Evolutionary conservation across 2,329 filamentous ascomycete species (phyloP).

Genomic region (Fusarium luffae): DNA sequence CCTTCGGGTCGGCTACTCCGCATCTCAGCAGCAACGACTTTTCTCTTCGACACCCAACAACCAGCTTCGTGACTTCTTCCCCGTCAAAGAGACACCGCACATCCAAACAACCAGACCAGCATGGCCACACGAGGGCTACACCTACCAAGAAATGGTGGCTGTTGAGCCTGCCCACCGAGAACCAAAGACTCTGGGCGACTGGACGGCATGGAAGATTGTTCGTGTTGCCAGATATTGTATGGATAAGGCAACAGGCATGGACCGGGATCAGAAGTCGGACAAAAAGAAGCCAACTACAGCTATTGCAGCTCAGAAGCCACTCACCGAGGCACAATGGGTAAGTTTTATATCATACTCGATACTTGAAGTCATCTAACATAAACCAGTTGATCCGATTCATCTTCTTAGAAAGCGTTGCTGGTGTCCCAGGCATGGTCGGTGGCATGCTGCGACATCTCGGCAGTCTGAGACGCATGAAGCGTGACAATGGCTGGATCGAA

Average conservation of each 20-base stretch:
- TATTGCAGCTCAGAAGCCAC: conserved; percentile 63
- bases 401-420: conserved; percentile 94
- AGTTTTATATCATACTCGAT: conserved; percentile 29
- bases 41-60: conserved; percentile 63
- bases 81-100: conserved; percentile 67
- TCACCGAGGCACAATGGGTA: conserved; percentile 88
- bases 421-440: conserved; percentile 96
- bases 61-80: conserved; percentile 70
- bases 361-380: conserved; percentile 24
- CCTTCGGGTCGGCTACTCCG: conserved; percentile 27
- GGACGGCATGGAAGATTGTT: conserved; percentile 80
- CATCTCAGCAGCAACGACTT: conserved; percentile 35
- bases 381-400: conserved; percentile 79
- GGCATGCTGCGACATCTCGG: conserved; percentile 92
- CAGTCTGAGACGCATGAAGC: conserved; percentile 84
- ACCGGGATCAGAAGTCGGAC: conserved; percentile 76
- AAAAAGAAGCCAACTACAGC: conserved; percentile 67
- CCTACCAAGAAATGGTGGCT: conserved; percentile 79
- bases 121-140: conserved; percentile 80
- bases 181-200: conserved; percentile 79
- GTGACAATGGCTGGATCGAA: conserved; percentile 98
- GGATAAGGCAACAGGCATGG: conserved; percentile 80
- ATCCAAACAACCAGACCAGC: conserved; percentile 72
- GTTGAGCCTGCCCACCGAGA: conserved; percentile 82
- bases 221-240: conserved; percentile 81